Evolutionary conservation across 306 rosid genomes (phyloP), one percentile per base, ranked within the genome.

Genomic region (Dryas octopetala): DNA sequence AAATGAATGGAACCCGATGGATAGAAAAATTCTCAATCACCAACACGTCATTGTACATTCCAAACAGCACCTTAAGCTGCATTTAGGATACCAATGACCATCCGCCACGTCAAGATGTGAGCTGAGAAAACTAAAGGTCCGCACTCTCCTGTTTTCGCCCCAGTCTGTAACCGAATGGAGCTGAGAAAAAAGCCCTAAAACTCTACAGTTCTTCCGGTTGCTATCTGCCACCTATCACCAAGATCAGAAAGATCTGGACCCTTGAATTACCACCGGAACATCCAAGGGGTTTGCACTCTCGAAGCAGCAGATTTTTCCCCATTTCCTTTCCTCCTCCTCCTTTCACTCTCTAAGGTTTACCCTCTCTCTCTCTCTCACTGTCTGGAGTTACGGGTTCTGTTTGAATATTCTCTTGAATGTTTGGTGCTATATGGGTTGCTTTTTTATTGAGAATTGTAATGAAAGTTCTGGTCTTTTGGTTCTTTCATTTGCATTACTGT

Each of bases 171-270:
- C 74, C 77, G 67, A 83, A 76, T 73, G 73, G 57, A 2, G 76
- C 80, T 53, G 43, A n/a, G 78, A 61, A 9, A 74, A n/a, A 38
- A 77, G 43, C 79, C 79, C 83, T 71, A 40, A 46, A 59, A 17
- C 32, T 77, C 74, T 79, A 77, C 86, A 43, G 75, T 85, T 77
- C 86, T 74, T 85, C 77, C 83, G 55, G 50, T 79, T 83, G 53
- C 72, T 60, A 68, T 48, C 44, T 60, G 59, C 59, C 28, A 54
- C 38, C 38, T 32, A 32, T 32, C 38, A 32, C 38, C 17, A 53
- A 32, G 5, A 53, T 75, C 75, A 45, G 23, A 73, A 16, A 45
- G 45, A 84, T 80, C 84, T 50, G 32, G 64, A 58, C 80, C 85
- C 71, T 84, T 65, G 5, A 75, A 63, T 13, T 49, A 15, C 54